Base-by-base conservation (phyloP, 1,284 basidiomycete genomes). In the Neolentinus lepideus region DNA sequence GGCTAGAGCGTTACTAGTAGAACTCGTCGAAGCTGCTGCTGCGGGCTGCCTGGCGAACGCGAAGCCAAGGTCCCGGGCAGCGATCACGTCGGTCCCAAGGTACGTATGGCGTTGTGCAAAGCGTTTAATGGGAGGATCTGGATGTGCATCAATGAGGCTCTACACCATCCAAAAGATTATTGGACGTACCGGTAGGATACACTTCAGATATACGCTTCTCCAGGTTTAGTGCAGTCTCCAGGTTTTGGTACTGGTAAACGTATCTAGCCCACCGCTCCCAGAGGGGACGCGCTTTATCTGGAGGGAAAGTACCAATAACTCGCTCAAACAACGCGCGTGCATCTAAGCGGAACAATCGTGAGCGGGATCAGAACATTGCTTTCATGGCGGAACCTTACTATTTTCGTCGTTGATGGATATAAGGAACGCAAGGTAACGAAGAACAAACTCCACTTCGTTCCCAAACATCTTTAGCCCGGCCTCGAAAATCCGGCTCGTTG, bases 221-320 rank as follows among this genome's bases (percentile, higher is more conserved):
- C 52, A 98, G 81, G 69, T 95, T 93, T 60, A 90, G 85, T 9
- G 92, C 85, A 1, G 91, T 89, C 50, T 91, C 84, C n/a, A 94
- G 76, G 70, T 97, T 94, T 22, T 94, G 94, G 67, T 92, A 98
- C 66, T 92, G 88, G 74, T 96, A 97, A 70, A 98, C 94, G 72
- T 97, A 97, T 57, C 88, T 80, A 2, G 92, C 87, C 97, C 96
- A 99, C 51, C 90, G 83, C 64, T 98, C 92, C 95, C 95, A 99
- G 14, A 99, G 77, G 0, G 89, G 84, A 47, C 91, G 79, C 11
- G 94, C 92, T 43, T 84, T 81, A 38, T 92, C 90, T 3, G 93
- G 76, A 0, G 88, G 69, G 67, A 98, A 94, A 11, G 81, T 87
- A 4, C 80, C 76, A 35, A 94, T 88, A 11, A 91, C 85, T 46